Evolutionary conservation across 768 basidiomycete genomes (phyloP), one percentile per base, ranked within the genome.

Genomic region (Boletus rubropictus): DNA sequence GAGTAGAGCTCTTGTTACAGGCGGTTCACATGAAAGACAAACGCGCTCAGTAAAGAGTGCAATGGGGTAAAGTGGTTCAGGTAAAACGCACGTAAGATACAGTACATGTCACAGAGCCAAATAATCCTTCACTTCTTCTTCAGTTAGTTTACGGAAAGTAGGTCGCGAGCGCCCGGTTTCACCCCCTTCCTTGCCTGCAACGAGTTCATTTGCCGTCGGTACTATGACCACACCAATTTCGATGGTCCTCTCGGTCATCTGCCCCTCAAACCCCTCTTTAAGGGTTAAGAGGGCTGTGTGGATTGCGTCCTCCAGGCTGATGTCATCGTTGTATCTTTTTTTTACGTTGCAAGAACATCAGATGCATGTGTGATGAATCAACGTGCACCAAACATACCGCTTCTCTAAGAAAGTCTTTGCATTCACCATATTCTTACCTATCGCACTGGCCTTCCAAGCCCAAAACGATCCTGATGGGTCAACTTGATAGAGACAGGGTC

Each of bases 391-490:
- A 43, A 69, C 82, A 60, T 56, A 93, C 91, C 96, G 83, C 71
- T 99, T 99, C 71, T 99, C 96, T 56, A 99, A 69, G 71, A 99
- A 99, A 7, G 96, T 99, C 72, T 99, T 99, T 29, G 94, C 96
- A 60, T 99, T 99, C 38, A 93, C 83, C 92, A 98, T 97, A 70
- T 98, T 98, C 74, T 99, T 99, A 33, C 96, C 96, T 58, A 98
- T 99, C 10, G 96, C 96, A 64, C 92, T 95, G 7, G 96, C 96
- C 66, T 99, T 99, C 96, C 96, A 99, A 25, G 96, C 95, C 96
- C 96, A 99, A 72, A 90, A 99, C 27, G 91, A 92, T 45, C 96
- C 96, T 31, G 93, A 96, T 33, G 96, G 96, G 72, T 99, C 96
- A 35, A 99, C 94, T 68, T 99, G 96, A 71, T 96, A 98, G 55